Evolutionary conservation across 352 stramenopile genomes (phyloP).

Genomic region (Pythium utonaiense): DNA sequence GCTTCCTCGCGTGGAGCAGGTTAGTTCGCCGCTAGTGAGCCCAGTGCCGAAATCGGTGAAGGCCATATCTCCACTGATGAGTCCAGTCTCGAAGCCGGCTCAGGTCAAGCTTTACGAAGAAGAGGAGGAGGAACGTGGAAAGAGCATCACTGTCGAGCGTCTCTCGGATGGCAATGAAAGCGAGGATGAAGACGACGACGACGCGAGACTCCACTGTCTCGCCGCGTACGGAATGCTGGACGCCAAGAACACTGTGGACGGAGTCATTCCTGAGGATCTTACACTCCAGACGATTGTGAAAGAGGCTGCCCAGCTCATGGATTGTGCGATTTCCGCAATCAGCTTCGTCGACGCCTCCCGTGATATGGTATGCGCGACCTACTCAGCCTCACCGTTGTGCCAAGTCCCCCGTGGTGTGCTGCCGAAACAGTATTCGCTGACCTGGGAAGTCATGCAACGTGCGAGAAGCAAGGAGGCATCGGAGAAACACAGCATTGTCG

Average conservation of each 20-base stretch:
- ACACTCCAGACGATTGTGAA: constrained; percentile 38
- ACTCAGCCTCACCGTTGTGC: constrained; percentile 23
- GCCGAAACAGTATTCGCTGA: constrained; percentile 50
- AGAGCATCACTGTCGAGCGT: background rate
- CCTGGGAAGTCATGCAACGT: constrained; percentile 55
- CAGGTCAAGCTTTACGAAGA: constrained; percentile 3
- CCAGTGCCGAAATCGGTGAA: background rate
- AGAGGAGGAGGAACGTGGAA: background rate
- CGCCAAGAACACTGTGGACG: background rate
- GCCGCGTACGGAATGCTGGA: constrained; percentile 58
- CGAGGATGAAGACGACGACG: constrained; percentile 25
- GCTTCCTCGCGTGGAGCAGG: background rate
- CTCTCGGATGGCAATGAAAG: constrained; percentile 25
- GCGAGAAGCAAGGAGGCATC: constrained; percentile 9
- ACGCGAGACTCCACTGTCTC: constrained; percentile 39
- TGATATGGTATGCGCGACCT: constrained; percentile 58
- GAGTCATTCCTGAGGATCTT: constrained; percentile 17
- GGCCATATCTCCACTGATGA: background rate
- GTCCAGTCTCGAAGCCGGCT: background rate
- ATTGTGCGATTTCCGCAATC: constrained; percentile 51
- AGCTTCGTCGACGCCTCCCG: constrained; percentile 59
- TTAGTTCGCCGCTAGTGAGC: background rate
- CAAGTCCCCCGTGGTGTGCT: constrained; percentile 33
- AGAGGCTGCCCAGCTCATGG: constrained; percentile 46
- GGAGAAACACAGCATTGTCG: constrained; percentile 27